These are phyloP conservation scores for Stagonosporopsis chrysanthemi DNA, from an alignment of 2,329 filamentous ascomycete species.

Conservation along the genomic window DNA sequence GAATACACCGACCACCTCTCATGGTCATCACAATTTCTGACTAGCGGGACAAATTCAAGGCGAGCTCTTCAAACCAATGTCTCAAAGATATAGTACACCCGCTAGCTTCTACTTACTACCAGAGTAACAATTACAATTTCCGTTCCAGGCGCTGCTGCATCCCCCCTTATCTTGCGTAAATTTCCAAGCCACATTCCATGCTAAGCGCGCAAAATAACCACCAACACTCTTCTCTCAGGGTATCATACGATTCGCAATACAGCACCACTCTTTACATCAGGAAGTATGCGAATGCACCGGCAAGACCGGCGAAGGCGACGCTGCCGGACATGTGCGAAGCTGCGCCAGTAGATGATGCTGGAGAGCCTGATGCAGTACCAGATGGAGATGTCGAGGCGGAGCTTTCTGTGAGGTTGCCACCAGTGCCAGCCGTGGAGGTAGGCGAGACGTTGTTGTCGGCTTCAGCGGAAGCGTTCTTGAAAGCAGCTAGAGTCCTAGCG, in stretches of 20 bases:
- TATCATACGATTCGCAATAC: slow-evolving; percentile 22
- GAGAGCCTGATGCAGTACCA: slow-evolving; percentile 25
- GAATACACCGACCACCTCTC: too few relatives aligned
- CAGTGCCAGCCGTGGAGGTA: slow-evolving; percentile 33
- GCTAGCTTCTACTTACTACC: slow-evolving; percentile 8
- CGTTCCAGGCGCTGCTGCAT: neutral
- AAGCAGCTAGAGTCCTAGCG: slow-evolving; percentile 33
- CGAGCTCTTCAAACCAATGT: neutral
- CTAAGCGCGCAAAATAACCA: neutral
- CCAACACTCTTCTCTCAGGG: slow-evolving; percentile 5
- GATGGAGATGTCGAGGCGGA: slow-evolving; percentile 21
- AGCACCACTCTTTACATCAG: slow-evolving; percentile 35
- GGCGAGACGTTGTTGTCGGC: slow-evolving; percentile 35
- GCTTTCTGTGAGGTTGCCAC: slow-evolving; percentile 37
- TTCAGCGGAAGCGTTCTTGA: slow-evolving; percentile 34
- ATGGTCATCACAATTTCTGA: too few relatives aligned
- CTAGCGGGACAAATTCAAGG: neutral
- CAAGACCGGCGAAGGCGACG: slow-evolving; percentile 36
- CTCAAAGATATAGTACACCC: slow-evolving; percentile 7
- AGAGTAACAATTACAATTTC: slow-evolving; percentile 8
- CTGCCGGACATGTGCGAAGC: slow-evolving; percentile 38
- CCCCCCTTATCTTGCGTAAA: neutral
- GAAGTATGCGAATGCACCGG: slow-evolving; percentile 41
- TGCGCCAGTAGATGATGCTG: slow-evolving; percentile 33
- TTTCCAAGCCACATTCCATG: neutral